Percentiles rank a stretch among this genome's conserved stretches.
Conservation (phyloP, 2,329 filamentous ascomycete species). For the Monilinia fructigena region DNA sequence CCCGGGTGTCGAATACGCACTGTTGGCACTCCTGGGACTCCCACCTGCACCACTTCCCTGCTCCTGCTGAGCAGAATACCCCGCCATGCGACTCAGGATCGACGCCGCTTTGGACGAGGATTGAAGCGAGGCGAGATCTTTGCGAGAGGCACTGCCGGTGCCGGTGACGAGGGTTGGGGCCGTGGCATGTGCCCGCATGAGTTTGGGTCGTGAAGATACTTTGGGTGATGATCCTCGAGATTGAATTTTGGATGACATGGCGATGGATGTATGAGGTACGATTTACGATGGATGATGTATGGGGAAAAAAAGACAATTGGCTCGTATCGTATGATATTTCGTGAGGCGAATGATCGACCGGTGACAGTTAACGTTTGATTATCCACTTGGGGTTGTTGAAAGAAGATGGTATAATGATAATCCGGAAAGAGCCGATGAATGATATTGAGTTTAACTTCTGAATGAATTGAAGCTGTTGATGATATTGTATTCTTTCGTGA, state of each 20-base stretch:
- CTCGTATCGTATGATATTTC: slow-evolving; percentile 4
- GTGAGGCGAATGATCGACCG: slow-evolving; percentile 13
- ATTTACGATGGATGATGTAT: no score
- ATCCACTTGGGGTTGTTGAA: slow-evolving; percentile 10
- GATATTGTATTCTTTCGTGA: not conserved
- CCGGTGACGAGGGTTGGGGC: slow-evolving; percentile 58
- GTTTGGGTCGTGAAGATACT: slow-evolving; percentile 47
- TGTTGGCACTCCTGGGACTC: slow-evolving; percentile 23
- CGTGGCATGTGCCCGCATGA: slow-evolving; percentile 55
- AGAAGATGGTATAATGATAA: not conserved
- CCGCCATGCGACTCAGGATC: slow-evolving; percentile 54
- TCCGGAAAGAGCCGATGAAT: slow-evolving; percentile 10
- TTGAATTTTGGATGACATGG: slow-evolving; percentile 43
- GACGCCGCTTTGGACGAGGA: slow-evolving; percentile 53
- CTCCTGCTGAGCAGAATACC: slow-evolving; percentile 47
- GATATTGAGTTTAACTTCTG: slow-evolving; percentile 12
- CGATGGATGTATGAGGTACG: not conserved
- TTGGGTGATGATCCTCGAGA: slow-evolving; percentile 44
- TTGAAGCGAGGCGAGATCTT: slow-evolving; percentile 50
- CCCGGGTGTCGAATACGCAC: slow-evolving; percentile 22
- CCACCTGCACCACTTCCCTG: slow-evolving; percentile 21
- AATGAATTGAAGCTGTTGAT: slow-evolving; percentile 4
- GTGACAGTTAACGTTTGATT: slow-evolving; percentile 7
- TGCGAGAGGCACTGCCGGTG: slow-evolving; percentile 53
- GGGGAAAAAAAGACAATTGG: not conserved